Evolutionary conservation across 192 early-diverging fungal genomes (phyloP), one percentile per base, ranked within the genome.

Genomic region (Podila minutissima): DNA sequence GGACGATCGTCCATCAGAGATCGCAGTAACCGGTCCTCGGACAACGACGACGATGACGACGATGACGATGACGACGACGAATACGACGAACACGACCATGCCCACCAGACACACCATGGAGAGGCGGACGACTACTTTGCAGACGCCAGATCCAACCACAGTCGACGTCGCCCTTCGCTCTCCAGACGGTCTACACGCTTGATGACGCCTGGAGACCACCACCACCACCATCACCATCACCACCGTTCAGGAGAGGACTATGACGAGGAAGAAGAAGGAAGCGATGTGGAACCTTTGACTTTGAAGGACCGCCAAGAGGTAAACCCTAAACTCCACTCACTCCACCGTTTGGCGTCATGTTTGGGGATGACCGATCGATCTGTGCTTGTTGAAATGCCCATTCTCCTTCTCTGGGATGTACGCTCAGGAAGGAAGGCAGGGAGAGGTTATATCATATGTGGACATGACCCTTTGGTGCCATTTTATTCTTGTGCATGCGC

Each of bases 221-320:
- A 77, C 49, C 29, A 29, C 3, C 29, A 29, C 29, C 29, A 29
- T 29, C 67, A 75, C 11, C 53, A 78, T 28, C 35, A 37, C 35
- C 26, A 64, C 7, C 74, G 57, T 8, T 71, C 62, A 12, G 59
- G 37, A 24, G 65, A 71, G 5, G 51, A 65, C 19, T n/a, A 62
- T n/a, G 59, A 62, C 35, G 57, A 69, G 19, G 55, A 69, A 17
- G 60, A 65, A 33, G 57, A 65, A 15, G 66, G 37, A 53, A 69
- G 70, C 33, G 77, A 81, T 5, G 61, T 38, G 10, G 77, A 81
- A 48, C 77, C 70, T 13, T 51, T 69, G 62, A 81, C 77, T 20
- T 71, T 81, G 24, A 81, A 81, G 22, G 77, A 81, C 32, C 65
- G 77, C 46, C 77, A 81, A 26, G 77, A 81, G 77, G 77, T 81